Evolutionary conservation across 257 asterid species (phyloP).

Genomic region (Voacanga thouarsii): DNA sequence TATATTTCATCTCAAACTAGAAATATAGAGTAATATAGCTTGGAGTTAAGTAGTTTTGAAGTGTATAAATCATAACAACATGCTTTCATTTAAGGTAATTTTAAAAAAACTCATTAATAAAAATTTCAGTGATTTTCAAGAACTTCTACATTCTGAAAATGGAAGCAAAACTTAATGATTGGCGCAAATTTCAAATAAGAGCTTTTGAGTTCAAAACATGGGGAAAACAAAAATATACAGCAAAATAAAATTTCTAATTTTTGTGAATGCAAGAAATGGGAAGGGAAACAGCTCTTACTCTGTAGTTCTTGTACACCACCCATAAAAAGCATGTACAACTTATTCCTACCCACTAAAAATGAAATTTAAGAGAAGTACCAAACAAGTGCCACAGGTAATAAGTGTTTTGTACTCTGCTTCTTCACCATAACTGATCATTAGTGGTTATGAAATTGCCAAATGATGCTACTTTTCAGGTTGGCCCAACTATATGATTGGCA

Average conservation of each 20-base stretch:
- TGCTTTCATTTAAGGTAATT: background rate
- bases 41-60: background rate
- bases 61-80: background rate
- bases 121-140: too few species aligned
- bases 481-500: too few species aligned
- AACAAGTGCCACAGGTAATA: background rate
- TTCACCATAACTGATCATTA: background rate
- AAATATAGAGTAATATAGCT: background rate
- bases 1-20: background rate
- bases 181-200: background rate
- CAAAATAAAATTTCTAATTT: background rate
- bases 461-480: too few species aligned
- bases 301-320: too few species aligned
- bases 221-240: too few species aligned
- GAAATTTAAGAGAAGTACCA: background rate
- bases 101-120: background rate
- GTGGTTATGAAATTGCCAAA: too few species aligned
- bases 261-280: background rate
- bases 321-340: too few species aligned
- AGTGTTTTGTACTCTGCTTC: background rate
- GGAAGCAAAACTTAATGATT: background rate
- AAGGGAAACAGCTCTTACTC: too few species aligned
- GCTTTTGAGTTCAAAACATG: background rate
- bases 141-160: too few species aligned
- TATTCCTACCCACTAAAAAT: too few species aligned